These are phyloP conservation scores for Zhuliangozyma parablackwelliae DNA, from an alignment of 1,139 yeast species.

Conservation along the genomic window DNA sequence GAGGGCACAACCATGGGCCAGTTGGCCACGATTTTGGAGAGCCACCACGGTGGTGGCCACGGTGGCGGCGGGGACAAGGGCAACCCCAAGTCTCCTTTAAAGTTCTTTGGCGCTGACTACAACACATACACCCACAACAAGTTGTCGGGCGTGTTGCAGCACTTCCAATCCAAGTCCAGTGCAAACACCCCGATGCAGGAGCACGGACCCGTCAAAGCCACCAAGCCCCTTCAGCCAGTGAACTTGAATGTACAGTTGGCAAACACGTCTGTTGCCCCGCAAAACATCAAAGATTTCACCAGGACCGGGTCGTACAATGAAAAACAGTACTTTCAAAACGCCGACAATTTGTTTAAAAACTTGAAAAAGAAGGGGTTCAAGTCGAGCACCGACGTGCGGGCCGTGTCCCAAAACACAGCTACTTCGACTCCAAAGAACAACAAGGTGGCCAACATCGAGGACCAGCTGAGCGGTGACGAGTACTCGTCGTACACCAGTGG, in stretches of 20 bases:
- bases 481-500: slow-evolving; percentile 37
- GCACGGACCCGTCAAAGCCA: too few relatives aligned
- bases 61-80: not conserved
- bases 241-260: slow-evolving; percentile 2
- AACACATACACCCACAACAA: slow-evolving; percentile 41
- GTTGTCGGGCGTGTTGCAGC: slow-evolving; percentile 28
- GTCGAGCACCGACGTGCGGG: slow-evolving; percentile 2
- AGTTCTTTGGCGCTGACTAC: slow-evolving; percentile 34
- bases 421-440: slow-evolving; percentile 37
- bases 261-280: slow-evolving; percentile 14
- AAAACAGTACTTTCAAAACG: slow-evolving; percentile 34
- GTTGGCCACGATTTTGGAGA: slow-evolving; percentile 19
- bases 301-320: slow-evolving; percentile 31
- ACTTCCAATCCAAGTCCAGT: slow-evolving; percentile 18
- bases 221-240: slow-evolving; percentile 2
- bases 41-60: slow-evolving; percentile 9
- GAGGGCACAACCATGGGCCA: slow-evolving; percentile 9
- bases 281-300: slow-evolving; percentile 31
- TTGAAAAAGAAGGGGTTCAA: slow-evolving; percentile 32
- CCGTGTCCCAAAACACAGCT: slow-evolving; percentile 20
- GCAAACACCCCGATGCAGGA: slow-evolving; percentile 11
- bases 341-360: slow-evolving; percentile 37
- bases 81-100: slow-evolving; percentile 36
- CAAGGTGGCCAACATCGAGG: slow-evolving; percentile 13
- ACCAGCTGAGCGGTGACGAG: slow-evolving; percentile 14